phyloP scores from a whole-genome alignment of 768 basidiomycete genomes.

The Rhodotorula toruloides region DNA sequence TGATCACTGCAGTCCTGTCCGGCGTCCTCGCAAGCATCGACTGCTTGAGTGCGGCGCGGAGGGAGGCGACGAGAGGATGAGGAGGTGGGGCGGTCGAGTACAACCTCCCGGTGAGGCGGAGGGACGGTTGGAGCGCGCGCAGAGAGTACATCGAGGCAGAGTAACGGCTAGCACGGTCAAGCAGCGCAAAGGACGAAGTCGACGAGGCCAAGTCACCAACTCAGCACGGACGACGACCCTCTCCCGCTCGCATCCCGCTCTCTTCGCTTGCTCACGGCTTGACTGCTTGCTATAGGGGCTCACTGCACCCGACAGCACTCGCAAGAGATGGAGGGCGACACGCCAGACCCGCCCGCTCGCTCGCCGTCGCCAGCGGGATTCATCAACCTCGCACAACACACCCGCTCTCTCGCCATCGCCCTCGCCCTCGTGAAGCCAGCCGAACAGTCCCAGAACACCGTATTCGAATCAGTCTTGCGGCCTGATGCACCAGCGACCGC shows the following conservation, averaged over 20 bases:
- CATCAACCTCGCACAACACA: neutral
- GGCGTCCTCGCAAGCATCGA: slow-evolving; percentile 25
- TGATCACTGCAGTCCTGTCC: slow-evolving; percentile 8
- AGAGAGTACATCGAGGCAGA: slow-evolving; percentile 3
- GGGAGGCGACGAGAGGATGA: slow-evolving; percentile 17
- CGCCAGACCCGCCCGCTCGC: too few species aligned
- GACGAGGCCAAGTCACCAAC: too few species aligned
- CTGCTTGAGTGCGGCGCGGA: slow-evolving; percentile 24
- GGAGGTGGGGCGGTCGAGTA: slow-evolving; percentile 3
- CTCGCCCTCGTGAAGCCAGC: neutral
- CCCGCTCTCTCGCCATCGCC: neutral
- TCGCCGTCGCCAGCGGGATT: too few species aligned
- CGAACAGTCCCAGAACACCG: neutral
- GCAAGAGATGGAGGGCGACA: too few species aligned
- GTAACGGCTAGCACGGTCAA: neutral
- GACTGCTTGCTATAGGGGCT: too few species aligned
- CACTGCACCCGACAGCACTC: too few species aligned
- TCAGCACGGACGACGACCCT: too few species aligned
- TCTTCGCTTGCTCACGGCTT: too few species aligned
- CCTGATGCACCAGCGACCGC: neutral
- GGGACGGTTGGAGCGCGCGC: neutral
- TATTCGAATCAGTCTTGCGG: neutral
- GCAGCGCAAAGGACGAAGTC: too few species aligned
- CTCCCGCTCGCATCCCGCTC: too few species aligned
- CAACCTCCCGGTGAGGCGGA: neutral